These are phyloP conservation scores for Phanerochaete sordida DNA, from an alignment of 768 basidiomycete species.

Conservation along the genomic window DNA sequence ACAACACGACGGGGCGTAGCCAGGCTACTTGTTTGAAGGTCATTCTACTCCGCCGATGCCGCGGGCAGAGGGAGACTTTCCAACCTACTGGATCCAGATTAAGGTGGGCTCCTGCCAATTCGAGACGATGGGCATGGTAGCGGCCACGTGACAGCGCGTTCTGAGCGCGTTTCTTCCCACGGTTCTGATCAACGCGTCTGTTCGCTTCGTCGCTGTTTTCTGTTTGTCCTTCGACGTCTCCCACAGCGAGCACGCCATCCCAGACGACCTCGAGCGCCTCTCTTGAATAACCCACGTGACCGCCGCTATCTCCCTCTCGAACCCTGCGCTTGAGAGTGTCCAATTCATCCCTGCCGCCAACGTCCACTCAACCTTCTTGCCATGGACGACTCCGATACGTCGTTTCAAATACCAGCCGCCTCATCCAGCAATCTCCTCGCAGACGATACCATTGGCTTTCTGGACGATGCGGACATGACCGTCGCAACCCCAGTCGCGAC, in stretches of 20 bases:
- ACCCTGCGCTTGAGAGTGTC: not conserved
- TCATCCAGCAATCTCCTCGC: slow-evolving; percentile 30
- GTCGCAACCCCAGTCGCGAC: slow-evolving; percentile 28
- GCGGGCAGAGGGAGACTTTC: too few species aligned
- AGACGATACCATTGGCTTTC: slow-evolving; percentile 42
- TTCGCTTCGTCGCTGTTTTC: not conserved
- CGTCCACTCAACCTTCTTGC: not conserved
- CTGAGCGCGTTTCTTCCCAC: slow-evolving; percentile 1
- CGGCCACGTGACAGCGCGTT: slow-evolving; percentile 5
- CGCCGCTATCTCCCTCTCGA: not conserved
- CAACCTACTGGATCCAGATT: not conserved
- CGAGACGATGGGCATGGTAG: not conserved
- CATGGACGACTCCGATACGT: slow-evolving; percentile 44
- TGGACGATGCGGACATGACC: slow-evolving; percentile 39
- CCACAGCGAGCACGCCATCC: not conserved
- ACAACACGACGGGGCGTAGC: too few species aligned
- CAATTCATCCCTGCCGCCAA: not conserved
- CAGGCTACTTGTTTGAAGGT: too few species aligned
- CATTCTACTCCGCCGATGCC: too few species aligned
- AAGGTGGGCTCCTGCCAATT: not conserved
- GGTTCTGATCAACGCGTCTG: not conserved
- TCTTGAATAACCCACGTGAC: not conserved
- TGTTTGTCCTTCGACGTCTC: not conserved
- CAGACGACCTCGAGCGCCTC: not conserved
- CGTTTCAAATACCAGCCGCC: slow-evolving; percentile 47